phyloP scores from a whole-genome alignment of 192 early-diverging fungal genomes.

The Rhizophagus sp. region DNA sequence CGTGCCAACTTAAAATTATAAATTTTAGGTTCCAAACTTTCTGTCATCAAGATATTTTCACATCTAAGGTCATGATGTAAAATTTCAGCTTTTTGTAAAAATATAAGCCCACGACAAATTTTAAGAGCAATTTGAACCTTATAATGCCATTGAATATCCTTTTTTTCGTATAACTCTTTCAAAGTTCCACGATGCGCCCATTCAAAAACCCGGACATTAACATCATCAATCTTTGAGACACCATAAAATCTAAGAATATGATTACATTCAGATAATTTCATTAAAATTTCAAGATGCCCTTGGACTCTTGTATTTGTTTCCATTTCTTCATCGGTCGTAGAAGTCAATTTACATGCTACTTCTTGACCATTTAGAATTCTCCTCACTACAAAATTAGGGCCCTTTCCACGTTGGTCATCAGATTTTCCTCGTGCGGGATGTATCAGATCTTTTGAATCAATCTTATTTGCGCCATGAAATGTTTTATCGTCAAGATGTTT shows the following conservation, averaged over 20 bases:
- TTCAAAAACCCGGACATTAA: conserved; percentile 2
- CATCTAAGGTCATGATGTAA: conserved; percentile 29
- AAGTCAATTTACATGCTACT: too few relatives aligned
- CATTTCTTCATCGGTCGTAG: neutral
- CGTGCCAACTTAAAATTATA: conserved; percentile 13
- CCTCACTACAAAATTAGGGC: too few relatives aligned
- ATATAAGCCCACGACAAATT: conserved; percentile 22
- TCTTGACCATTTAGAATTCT: too few relatives aligned
- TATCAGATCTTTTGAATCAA: too few relatives aligned
- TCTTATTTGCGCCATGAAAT: too few relatives aligned
- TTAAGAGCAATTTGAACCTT: conserved; percentile 21
- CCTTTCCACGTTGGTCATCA: too few relatives aligned
- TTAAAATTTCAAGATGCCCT: conserved; percentile 5
- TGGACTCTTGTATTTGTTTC: neutral
- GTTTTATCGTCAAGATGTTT: neutral
- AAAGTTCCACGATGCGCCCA: conserved; percentile 25
- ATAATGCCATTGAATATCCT: neutral
- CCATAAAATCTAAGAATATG: conserved; percentile 28
- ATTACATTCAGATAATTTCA: neutral
- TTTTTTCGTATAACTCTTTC: neutral
- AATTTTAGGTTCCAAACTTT: conserved; percentile 11
- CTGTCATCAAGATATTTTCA: conserved; percentile 22
- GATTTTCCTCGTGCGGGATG: too few relatives aligned
- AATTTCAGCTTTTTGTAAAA: conserved; percentile 7
- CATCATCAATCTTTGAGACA: neutral